phyloP scores from a whole-genome alignment of 106 monocot genomes.

The Dactylorhiza incarnata region DNA sequence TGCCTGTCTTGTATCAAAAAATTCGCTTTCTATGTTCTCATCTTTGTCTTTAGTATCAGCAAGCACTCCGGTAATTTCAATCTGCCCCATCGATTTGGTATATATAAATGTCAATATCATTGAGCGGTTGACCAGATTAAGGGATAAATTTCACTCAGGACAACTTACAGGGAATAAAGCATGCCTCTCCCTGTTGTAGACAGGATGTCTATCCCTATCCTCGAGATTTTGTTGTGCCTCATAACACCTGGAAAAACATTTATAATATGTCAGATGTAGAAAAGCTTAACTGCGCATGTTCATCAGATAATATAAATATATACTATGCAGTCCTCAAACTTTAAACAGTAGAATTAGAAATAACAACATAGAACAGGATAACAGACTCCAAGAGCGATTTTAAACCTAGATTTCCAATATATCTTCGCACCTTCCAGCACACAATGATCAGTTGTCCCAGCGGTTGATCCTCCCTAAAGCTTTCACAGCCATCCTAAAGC shows the following conservation, averaged over 20 bases:
- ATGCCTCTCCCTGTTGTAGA: constrained; percentile 55
- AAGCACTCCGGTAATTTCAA: constrained; percentile 50
- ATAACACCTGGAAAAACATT: constrained; percentile 44
- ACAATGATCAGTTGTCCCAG: too few relatives aligned
- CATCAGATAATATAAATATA: background rate
- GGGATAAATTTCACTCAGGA: background rate
- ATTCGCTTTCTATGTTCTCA: constrained; percentile 79
- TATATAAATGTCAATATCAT: background rate
- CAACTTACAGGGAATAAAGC: constrained; percentile 40
- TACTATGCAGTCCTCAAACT: background rate
- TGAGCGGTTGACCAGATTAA: too few relatives aligned
- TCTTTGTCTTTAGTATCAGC: constrained; percentile 75
- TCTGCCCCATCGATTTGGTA: constrained; percentile 16
- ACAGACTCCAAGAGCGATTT: too few relatives aligned
- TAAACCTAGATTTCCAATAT: too few relatives aligned
- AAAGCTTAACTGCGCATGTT: background rate
- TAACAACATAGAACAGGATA: too few relatives aligned
- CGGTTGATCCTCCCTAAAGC: too few relatives aligned
- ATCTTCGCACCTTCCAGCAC: too few relatives aligned
- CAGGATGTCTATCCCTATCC: constrained; percentile 67
- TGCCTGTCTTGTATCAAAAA: constrained; percentile 84
- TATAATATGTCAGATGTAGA: background rate
- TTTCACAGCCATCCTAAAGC: too few relatives aligned
- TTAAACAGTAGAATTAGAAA: background rate
- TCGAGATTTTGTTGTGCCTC: constrained; percentile 56